phyloP scores from a whole-genome alignment of 371 early-diverging fungal genomes.

The Mucor velutinosus region DNA sequence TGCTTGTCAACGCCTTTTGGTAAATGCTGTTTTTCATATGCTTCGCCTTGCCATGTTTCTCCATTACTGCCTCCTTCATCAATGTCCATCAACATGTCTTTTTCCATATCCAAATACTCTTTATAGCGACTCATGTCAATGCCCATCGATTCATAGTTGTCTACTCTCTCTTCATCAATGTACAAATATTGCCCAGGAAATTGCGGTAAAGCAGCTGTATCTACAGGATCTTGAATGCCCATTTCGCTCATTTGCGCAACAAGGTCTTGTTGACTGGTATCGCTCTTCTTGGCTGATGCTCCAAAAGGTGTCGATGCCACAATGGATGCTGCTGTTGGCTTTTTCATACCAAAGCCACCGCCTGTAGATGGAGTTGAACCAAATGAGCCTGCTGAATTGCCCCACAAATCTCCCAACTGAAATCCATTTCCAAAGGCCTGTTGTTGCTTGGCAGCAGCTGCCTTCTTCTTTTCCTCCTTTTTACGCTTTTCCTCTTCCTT shows the following conservation, averaged over 20 bases:
- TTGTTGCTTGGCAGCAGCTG: slow-evolving; percentile 25
- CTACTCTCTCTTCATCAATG: slow-evolving; percentile 59
- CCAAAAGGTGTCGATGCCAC: slow-evolving; percentile 12
- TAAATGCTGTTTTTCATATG: slow-evolving; percentile 75
- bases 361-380: neutral
- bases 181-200: slow-evolving; percentile 71
- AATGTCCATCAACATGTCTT: slow-evolving; percentile 33
- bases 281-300: neutral
- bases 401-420: slow-evolving; percentile 53
- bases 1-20: slow-evolving; percentile 79
- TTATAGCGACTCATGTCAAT: slow-evolving; percentile 52
- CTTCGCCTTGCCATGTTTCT: slow-evolving; percentile 75
- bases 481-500: slow-evolving; percentile 46
- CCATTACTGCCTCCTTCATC: slow-evolving; percentile 41
- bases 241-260: slow-evolving; percentile 9
- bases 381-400: slow-evolving; percentile 26
- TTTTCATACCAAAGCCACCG: neutral
- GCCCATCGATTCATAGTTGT: slow-evolving; percentile 23
- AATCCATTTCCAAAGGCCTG: slow-evolving; percentile 34
- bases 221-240: slow-evolving; percentile 18
- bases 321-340: slow-evolving; percentile 12
- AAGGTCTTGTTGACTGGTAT: slow-evolving; percentile 16
- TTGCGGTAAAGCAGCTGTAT: slow-evolving; percentile 15
- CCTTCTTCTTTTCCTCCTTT: slow-evolving; percentile 42
- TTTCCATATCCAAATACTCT: slow-evolving; percentile 53